Conservation (phyloP, 345 rosid genomes). For the Erucastrum elatum region DNA sequence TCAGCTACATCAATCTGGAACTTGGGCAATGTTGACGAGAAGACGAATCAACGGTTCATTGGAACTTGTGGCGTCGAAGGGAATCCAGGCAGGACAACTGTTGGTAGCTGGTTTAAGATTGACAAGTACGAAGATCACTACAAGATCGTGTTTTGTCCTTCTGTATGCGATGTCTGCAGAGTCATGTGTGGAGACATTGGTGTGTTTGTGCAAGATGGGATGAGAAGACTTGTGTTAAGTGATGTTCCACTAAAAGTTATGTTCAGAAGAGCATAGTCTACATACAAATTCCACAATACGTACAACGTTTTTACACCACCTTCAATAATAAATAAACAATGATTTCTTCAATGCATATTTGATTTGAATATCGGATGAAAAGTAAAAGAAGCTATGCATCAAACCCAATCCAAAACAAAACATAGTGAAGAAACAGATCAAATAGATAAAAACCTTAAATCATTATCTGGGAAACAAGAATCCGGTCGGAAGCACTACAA, state of each 20-base stretch:
- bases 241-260: constrained; percentile 54
- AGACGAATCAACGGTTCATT: constrained; percentile 43
- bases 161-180: constrained; percentile 54
- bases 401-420: neutral
- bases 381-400: neutral
- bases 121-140: constrained; percentile 45
- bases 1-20: constrained; percentile 49
- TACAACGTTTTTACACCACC: neutral
- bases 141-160: constrained; percentile 70
- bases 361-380: neutral
- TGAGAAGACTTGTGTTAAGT: constrained; percentile 51
- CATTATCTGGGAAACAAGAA: constrained; percentile 20
- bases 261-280: constrained; percentile 51
- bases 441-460: constrained; percentile 27
- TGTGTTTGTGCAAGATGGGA: constrained; percentile 46
- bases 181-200: constrained; percentile 62
- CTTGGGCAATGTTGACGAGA: constrained; percentile 45
- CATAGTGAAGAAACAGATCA: neutral
- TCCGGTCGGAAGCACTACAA: constrained; percentile 33
- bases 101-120: constrained; percentile 65
- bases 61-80: constrained; percentile 59
- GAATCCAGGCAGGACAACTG: constrained; percentile 52
- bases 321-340: neutral
- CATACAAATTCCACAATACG: neutral
- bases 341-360: neutral